These are phyloP conservation scores for Saturnispora hagleri DNA, from an alignment of 805 yeast genomes.

Conservation along the genomic window DNA sequence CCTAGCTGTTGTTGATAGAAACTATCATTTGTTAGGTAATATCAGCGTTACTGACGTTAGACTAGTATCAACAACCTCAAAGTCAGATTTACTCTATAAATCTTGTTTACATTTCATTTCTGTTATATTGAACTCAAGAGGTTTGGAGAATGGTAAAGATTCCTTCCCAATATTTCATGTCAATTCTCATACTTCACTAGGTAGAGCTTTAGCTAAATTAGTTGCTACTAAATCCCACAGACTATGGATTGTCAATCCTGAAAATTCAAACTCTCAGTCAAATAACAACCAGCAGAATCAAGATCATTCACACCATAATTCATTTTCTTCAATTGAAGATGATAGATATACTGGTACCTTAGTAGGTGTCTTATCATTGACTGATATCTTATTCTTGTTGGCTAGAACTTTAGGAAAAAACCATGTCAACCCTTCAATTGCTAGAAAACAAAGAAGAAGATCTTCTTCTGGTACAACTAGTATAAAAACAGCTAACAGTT, in stretches of 20 bases:
- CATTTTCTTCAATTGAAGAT: constrained; percentile 18
- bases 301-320: constrained; percentile 3
- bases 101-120: constrained; percentile 83
- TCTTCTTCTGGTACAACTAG: constrained; percentile 33
- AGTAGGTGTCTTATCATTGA: constrained; percentile 84
- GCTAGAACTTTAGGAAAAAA: constrained; percentile 66
- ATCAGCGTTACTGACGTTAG: constrained; percentile 92
- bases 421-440: constrained; percentile 71
- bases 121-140: constrained; percentile 77
- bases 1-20: constrained; percentile 82
- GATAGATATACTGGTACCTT: constrained; percentile 59
- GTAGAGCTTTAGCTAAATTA: constrained; percentile 84
- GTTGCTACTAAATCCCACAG: constrained; percentile 95
- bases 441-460: constrained; percentile 82
- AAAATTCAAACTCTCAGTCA: constrained; percentile 10
- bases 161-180: constrained; percentile 96
- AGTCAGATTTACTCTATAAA: constrained; percentile 71
- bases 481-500: constrained; percentile 28
- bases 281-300: constrained; percentile 11
- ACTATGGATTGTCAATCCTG: constrained; percentile 70
- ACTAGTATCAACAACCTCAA: constrained; percentile 78
- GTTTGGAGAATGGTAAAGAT: constrained; percentile 90
- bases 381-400: constrained; percentile 77
- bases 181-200: constrained; percentile 66
- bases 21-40: constrained; percentile 72